Percentiles rank a stretch among this genome's conserved stretches.
Evolutionary conservation across 305 asterid species (phyloP).

Genomic region (Fraxinus paxiana): DNA sequence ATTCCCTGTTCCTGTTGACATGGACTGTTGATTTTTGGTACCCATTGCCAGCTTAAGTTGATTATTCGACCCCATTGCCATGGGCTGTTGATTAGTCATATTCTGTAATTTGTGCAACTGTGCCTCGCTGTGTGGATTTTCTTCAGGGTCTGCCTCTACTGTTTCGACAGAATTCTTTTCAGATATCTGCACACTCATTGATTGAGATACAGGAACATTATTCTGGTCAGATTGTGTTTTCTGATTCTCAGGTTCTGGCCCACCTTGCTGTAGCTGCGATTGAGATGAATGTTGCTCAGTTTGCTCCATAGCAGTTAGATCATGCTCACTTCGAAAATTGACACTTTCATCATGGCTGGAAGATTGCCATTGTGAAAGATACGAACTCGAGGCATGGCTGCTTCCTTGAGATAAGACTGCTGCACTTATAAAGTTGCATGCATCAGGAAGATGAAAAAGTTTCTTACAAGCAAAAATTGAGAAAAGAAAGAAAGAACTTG

Average conservation of each 20-base stretch:
- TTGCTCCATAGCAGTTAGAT: slow-evolving; percentile 34
- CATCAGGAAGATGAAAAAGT: slow-evolving; percentile 12
- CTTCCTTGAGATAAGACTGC: slow-evolving; percentile 50
- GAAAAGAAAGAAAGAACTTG: neutral
- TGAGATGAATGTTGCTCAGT: slow-evolving; percentile 46
- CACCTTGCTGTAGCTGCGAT: slow-evolving; percentile 38
- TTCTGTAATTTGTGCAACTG: slow-evolving; percentile 40
- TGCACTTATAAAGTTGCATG: slow-evolving; percentile 26
- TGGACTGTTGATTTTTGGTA: slow-evolving; percentile 35
- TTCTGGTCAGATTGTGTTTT: slow-evolving; percentile 38
- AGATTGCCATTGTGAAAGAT: slow-evolving; percentile 61
- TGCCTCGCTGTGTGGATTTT: slow-evolving; percentile 39
- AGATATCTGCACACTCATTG: slow-evolving; percentile 34
- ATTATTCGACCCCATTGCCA: slow-evolving; percentile 28
- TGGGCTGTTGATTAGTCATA: slow-evolving; percentile 34
- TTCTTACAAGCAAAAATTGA: neutral
- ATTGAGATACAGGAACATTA: slow-evolving; percentile 35
- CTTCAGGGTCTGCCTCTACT: slow-evolving; percentile 28
- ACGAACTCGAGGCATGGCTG: slow-evolving; percentile 45
- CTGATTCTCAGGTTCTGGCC: slow-evolving; percentile 41
- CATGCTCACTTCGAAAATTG: slow-evolving; percentile 46
- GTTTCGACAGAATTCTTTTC: slow-evolving; percentile 36
- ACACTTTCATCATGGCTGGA: slow-evolving; percentile 45
- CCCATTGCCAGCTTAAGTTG: slow-evolving; percentile 29
- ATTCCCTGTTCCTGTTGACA: slow-evolving; percentile 32